A percentile compares a stretch with the other conserved stretches of the same genome.
These are phyloP conservation scores for Cutaneotrichosporon daszewskae DNA, from an alignment of 1,284 basidiomycete species.

Conservation along the genomic window DNA sequence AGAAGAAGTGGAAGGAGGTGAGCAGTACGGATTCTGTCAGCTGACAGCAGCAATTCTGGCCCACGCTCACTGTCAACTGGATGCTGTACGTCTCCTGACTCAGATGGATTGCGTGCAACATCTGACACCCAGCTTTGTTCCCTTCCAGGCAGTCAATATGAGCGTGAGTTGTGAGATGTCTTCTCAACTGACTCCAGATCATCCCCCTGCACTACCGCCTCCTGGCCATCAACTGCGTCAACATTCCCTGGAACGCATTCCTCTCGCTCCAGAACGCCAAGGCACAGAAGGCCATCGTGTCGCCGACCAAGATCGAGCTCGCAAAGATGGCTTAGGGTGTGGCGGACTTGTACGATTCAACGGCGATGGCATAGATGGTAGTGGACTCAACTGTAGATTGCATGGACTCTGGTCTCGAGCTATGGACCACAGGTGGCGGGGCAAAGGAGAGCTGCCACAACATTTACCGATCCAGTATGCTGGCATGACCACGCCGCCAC, in stretches of 20 bases:
- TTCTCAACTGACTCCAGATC: slow-evolving; percentile 26
- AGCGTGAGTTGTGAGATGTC: slow-evolving; percentile 19
- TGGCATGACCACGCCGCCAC: too few relatives aligned
- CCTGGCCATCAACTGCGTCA: slow-evolving; percentile 48
- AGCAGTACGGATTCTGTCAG: neutral
- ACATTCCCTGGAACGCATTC: slow-evolving; percentile 50
- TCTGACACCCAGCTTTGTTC: slow-evolving; percentile 36
- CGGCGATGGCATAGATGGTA: too few relatives aligned
- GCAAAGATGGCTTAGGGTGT: slow-evolving; percentile 1
- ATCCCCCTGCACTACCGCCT: slow-evolving; percentile 49
- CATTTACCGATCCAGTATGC: too few relatives aligned
- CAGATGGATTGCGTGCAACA: neutral
- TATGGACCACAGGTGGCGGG: too few relatives aligned
- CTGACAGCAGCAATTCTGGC: slow-evolving; percentile 30
- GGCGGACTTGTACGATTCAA: neutral
- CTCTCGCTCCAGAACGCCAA: slow-evolving; percentile 45
- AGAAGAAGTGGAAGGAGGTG: slow-evolving; percentile 43
- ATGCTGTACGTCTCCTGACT: slow-evolving; percentile 26
- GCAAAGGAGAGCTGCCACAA: too few relatives aligned
- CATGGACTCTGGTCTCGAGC: too few relatives aligned
- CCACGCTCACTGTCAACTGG: slow-evolving; percentile 46
- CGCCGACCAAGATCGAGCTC: slow-evolving; percentile 2
- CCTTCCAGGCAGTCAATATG: slow-evolving; percentile 49
- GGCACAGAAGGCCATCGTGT: slow-evolving; percentile 17
- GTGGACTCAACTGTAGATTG: too few relatives aligned